Evolutionary conservation across 495 filamentous ascomycete species (phyloP).

Genomic region (Rostrohypoxylon terebratum): DNA sequence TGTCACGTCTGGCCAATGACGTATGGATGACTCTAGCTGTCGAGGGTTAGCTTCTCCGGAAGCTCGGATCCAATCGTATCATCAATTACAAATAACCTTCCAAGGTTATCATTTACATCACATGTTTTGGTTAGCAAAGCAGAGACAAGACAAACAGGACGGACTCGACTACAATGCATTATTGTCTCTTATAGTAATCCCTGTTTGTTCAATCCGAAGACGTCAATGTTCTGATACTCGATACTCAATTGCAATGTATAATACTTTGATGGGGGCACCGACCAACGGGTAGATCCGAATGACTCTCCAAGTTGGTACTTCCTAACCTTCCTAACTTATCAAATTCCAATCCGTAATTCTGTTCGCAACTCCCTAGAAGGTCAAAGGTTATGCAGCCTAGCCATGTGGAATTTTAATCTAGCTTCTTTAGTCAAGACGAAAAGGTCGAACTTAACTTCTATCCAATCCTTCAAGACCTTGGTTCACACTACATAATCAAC

Average conservation of each 20-base stretch:
- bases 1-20: conserved; percentile 20
- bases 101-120: conserved; percentile 18
- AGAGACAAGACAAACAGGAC: neutral
- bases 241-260: conserved; percentile 11
- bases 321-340: neutral
- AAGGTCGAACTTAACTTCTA: conserved; percentile 12
- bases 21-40: neutral
- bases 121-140: conserved; percentile 11
- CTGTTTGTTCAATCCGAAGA: conserved; percentile 9
- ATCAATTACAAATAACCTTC: neutral
- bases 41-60: neutral
- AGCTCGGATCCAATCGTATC: conserved; percentile 33
- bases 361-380: conserved; percentile 7
- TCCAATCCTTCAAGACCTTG: neutral
- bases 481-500: neutral
- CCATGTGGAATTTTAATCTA: conserved; percentile 20
- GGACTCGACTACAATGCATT: neutral
- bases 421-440: conserved; percentile 3
- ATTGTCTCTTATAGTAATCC: conserved; percentile 2
- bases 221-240: conserved; percentile 3
- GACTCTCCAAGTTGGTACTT: conserved; percentile 1
- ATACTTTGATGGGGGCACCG: neutral
- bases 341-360: conserved; percentile 13
- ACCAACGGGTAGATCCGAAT: conserved; percentile 39
- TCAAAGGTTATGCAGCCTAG: neutral